Evolutionary conservation across 2,329 filamentous ascomycete genomes (phyloP), one percentile per base, ranked within the genome.

Genomic region (Thielaviopsis punctulata): DNA sequence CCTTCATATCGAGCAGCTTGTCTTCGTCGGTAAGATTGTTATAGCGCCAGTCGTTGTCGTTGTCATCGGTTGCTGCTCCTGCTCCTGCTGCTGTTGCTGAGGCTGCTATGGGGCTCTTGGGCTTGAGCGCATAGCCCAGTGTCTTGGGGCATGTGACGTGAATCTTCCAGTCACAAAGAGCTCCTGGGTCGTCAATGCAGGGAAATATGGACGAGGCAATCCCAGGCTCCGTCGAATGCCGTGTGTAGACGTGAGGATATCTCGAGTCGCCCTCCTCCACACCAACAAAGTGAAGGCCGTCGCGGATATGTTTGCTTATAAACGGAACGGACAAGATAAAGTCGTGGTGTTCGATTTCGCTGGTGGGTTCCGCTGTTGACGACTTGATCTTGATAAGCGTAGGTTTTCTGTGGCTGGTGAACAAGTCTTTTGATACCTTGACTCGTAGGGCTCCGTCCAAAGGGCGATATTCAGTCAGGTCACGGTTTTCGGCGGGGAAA

Each of bases 161-260:
- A 48, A 98, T 75, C 53, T 88, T 86, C 86, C 92, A 98, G 10
- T 82, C 80, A 61, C 83, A 90, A 52, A 87, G 77, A 53, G 85
- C 82, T 30, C 80, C 80, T 22, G 84, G 78, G 62, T 94, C 85
- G 63, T 98, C 92, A 50, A 96, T 75, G 63, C 92, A 96, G 0
- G 92, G 92, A 60, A 98, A 98, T 23, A 96, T 79, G 59, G 83
- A 89, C 46, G 82, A 90, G 1, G 87, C 82, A 18, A 80, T 82
- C 25, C 89, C 88, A 0, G 87, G 79, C 56, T 85, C 82, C 43
- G 83, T 70, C 2, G 82, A 84, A 61, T 90, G 88, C 41, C 82
- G 82, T 0, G 90, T 94, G 64, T 94, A 98, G 48, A 86, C 81
- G 68, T 98, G 90, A 0, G 92, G 88, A 64, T 89, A 98, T 56